Evolutionary conservation across 495 filamentous ascomycete genomes (phyloP).

Genomic region (Pyrenula aspistea): DNA sequence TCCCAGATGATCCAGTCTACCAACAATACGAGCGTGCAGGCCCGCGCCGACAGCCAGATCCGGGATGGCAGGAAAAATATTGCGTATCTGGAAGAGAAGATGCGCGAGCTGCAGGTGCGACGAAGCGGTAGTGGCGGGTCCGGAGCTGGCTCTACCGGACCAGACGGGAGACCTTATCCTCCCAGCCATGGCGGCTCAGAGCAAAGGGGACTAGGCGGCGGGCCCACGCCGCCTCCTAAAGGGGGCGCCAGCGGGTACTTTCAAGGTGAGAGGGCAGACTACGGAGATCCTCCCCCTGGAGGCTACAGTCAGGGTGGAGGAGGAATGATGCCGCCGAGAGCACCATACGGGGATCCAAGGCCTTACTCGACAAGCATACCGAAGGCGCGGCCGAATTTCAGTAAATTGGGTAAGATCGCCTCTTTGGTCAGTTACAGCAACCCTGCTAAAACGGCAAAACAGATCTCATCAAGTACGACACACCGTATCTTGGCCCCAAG

Average conservation of each 20-base stretch:
- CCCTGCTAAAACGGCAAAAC: conserved; percentile 9
- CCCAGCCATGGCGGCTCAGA: conserved; percentile 27
- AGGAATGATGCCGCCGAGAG: conserved; percentile 70
- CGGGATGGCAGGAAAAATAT: conserved; percentile 88
- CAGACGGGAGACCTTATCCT: conserved; percentile 13
- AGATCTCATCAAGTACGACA: conserved; percentile 99
- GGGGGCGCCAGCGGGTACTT: conserved; percentile 42
- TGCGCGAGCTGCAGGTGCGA: conserved; percentile 79
- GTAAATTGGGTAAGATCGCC: conserved; percentile 71
- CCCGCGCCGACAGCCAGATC: conserved; percentile 81
- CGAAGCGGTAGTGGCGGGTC: conserved; percentile 29
- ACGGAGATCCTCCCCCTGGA: conserved; percentile 38
- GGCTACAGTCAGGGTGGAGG: conserved; percentile 44
- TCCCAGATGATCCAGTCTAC: conserved; percentile 91
- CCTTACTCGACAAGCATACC: conserved; percentile 58
- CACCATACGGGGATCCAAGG: conserved; percentile 65
- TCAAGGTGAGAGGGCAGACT: conserved; percentile 31
- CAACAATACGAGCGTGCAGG: conserved; percentile 78
- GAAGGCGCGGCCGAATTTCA: conserved; percentile 76
- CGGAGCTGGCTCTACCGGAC: conserved; percentile 11
- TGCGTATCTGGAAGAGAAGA: conserved; percentile 81
- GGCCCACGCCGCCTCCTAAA: conserved; percentile 52
- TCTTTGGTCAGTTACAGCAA: not conserved
- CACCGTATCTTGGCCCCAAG: conserved; percentile 83
- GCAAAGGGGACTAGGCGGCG: conserved; percentile 14